Conservation (phyloP, 306 rosid species). For the Echinosophora koreensis region DNA sequence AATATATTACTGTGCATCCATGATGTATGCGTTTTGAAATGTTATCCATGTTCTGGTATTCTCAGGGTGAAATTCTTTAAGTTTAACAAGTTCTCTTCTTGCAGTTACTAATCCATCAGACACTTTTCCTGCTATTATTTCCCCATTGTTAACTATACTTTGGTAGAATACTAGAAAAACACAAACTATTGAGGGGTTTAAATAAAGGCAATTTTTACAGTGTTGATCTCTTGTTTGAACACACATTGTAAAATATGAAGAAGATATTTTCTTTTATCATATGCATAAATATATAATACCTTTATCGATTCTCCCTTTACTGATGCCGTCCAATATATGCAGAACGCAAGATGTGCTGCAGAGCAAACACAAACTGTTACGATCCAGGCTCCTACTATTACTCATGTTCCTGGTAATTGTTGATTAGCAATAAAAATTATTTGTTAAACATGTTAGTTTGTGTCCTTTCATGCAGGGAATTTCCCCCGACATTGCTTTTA, state of each 20-base stretch:
- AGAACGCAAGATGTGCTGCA: constrained; percentile 86
- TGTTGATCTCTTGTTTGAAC: constrained; percentile 24
- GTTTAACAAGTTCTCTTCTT: constrained; percentile 10
- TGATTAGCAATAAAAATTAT: not conserved
- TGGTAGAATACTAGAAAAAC: constrained; percentile 10
- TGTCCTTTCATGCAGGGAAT: constrained; percentile 5
- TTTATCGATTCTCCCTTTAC: constrained; percentile 1
- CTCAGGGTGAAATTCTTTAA: not conserved
- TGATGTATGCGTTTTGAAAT: constrained; percentile 18
- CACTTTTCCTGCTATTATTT: constrained; percentile 33
- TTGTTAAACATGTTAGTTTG: not conserved
- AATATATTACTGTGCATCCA: constrained; percentile 6
- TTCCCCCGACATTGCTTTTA: constrained; percentile 13
- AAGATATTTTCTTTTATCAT: not conserved
- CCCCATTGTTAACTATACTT: constrained; percentile 17
- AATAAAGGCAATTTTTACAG: not conserved
- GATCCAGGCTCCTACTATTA: constrained; percentile 92
- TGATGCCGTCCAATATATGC: constrained; percentile 37
- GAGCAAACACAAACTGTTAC: constrained; percentile 95
- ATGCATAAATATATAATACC: not conserved
- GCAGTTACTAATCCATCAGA: not conserved
- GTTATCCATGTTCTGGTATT: not conserved
- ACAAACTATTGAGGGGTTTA: not conserved
- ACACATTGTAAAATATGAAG: not conserved
- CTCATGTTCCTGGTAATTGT: constrained; percentile 86